These are phyloP conservation scores for Candida easanensis DNA, from an alignment of 805 yeast species.

Conservation along the genomic window DNA sequence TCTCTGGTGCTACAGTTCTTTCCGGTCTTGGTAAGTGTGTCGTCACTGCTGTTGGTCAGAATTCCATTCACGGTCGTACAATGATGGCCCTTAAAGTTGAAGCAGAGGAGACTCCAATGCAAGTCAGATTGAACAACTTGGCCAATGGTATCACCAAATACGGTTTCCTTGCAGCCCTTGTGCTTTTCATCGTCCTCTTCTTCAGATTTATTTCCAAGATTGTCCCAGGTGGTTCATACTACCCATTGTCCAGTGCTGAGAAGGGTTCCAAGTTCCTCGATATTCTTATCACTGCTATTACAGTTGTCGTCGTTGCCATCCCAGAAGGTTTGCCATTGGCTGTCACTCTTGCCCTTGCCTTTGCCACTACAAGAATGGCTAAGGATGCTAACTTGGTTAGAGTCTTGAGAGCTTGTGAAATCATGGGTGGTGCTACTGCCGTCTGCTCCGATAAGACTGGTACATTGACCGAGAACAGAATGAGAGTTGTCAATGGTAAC, in stretches of 20 bases:
- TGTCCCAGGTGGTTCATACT: slow-evolving; percentile 47
- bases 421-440: slow-evolving; percentile 98
- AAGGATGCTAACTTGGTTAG: slow-evolving; percentile 95
- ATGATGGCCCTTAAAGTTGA: slow-evolving; percentile 77
- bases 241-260: slow-evolving; percentile 52
- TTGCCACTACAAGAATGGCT: slow-evolving; percentile 98
- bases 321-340: slow-evolving; percentile 99
- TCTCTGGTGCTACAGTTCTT: slow-evolving; percentile 86
- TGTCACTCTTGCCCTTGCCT: slow-evolving; percentile 93
- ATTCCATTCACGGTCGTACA: slow-evolving; percentile 90
- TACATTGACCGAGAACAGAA: slow-evolving; percentile 88
- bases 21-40: slow-evolving; percentile 85
- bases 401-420: slow-evolving; percentile 89
- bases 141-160: slow-evolving; percentile 96
- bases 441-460: slow-evolving; percentile 98
- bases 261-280: slow-evolving; percentile 84
- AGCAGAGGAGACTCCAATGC: slow-evolving; percentile 85
- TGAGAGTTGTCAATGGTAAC: slow-evolving; percentile 83
- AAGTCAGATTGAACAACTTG: slow-evolving; percentile 70
- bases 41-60: slow-evolving; percentile 85
- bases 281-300: slow-evolving; percentile 85
- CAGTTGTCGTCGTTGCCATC: slow-evolving; percentile 96
- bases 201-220: slow-evolving; percentile 67
- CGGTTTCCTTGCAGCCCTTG: slow-evolving; percentile 80
- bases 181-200: slow-evolving; percentile 79